Evolutionary conservation across 164 flowering plant species (phyloP).

Genomic region (Litsea cubeba): DNA sequence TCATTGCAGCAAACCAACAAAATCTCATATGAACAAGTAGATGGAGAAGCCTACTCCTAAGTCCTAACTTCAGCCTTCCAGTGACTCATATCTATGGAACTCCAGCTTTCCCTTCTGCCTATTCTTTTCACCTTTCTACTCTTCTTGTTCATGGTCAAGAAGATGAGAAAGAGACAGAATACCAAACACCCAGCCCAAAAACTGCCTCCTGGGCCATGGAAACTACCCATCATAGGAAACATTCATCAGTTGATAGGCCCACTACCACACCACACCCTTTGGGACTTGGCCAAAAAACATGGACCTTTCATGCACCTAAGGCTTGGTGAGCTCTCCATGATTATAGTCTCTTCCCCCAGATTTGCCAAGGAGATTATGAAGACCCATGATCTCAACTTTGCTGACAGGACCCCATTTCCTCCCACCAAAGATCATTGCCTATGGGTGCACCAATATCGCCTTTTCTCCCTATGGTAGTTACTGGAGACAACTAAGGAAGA

Average conservation of each 20-base stretch:
- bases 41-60: no score
- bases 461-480: conserved; percentile 33
- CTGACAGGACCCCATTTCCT: conserved; percentile 13
- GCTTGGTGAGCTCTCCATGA: conserved; percentile 6
- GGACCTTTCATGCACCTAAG: conserved; percentile 8
- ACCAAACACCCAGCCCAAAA: conserved; percentile 3
- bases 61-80: no score
- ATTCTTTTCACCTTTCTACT: not conserved
- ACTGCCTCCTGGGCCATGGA: conserved; percentile 15
- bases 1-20: no score
- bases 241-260: conserved; percentile 3
- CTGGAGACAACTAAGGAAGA: conserved; percentile 35
- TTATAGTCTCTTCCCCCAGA: conserved; percentile 21
- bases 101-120: not conserved
- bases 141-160: not conserved
- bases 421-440: conserved; percentile 4
- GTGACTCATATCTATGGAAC: not conserved
- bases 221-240: conserved; percentile 13
- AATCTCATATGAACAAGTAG: no score
- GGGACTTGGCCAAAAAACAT: not conserved
- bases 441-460: conserved; percentile 12
- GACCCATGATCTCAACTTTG: conserved; percentile 20
- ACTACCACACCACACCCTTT: not conserved
- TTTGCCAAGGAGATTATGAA: conserved; percentile 20
- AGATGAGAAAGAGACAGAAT: not conserved